Percentiles rank a stretch among this genome's conserved stretches.
Evolutionary conservation across 202 grass and related monocot genomes (phyloP).

Genomic region (Miscanthus sacchariflorus): DNA sequence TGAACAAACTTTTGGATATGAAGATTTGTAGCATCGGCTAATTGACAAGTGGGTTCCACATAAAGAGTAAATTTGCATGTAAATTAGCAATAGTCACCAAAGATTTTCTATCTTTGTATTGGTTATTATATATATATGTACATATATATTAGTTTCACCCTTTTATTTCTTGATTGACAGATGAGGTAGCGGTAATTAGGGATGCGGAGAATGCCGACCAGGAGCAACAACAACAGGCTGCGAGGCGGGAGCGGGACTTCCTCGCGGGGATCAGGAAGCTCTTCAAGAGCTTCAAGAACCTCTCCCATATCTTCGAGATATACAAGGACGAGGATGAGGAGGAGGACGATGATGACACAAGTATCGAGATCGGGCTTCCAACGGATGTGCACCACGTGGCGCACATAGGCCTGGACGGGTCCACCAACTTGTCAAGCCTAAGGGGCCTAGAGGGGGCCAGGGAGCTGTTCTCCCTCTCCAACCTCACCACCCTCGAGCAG

Average conservation of each 20-base stretch:
- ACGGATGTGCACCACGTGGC: slow-evolving; percentile 77
- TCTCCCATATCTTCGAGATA: slow-evolving; percentile 69
- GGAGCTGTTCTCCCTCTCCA: slow-evolving; percentile 67
- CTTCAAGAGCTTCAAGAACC: slow-evolving; percentile 81
- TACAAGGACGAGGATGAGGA: slow-evolving; percentile 51
- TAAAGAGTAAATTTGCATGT: neutral
- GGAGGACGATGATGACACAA: neutral
- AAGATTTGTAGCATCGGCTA: neutral
- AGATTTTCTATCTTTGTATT: neutral
- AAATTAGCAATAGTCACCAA: neutral
- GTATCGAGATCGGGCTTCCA: slow-evolving; percentile 82
- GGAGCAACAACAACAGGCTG: neutral
- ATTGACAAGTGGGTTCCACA: neutral
- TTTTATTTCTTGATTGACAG: neutral
- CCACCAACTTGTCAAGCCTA: slow-evolving; percentile 38
- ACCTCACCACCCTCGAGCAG: slow-evolving; percentile 56
- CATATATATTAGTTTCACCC: neutral
- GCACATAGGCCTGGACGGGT: slow-evolving; percentile 77
- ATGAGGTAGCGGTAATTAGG: neutral
- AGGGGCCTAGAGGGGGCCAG: slow-evolving; percentile 47
- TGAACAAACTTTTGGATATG: neutral
- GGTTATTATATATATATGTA: neutral
- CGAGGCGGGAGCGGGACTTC: slow-evolving; percentile 54
- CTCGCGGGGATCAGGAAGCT: slow-evolving; percentile 71
- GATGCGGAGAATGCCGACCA: slow-evolving; percentile 8